Conservation (phyloP, 2,329 filamentous ascomycete genomes). For the Plenodomus lindquistii region DNA sequence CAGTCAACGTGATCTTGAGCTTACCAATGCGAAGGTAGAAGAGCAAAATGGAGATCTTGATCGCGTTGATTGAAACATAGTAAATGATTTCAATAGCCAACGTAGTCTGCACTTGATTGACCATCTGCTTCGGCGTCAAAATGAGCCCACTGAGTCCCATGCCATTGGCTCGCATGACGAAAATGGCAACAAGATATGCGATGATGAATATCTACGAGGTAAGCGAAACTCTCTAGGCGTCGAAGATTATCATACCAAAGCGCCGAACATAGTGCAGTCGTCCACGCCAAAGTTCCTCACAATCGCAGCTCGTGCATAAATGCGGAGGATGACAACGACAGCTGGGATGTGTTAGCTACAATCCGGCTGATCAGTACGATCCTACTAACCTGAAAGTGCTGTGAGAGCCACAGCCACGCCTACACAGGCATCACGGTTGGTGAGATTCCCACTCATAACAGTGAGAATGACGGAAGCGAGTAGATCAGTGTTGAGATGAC, state of each 20-base stretch:
- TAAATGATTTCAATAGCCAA: conserved; percentile 40
- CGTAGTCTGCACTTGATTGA: conserved; percentile 22
- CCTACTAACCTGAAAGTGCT: conserved; percentile 18
- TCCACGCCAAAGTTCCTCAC: conserved; percentile 34
- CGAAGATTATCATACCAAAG: conserved; percentile 22
- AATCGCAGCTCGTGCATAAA: conserved; percentile 22
- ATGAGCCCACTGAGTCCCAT: conserved; percentile 28
- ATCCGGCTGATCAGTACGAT: not conserved
- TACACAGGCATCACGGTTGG: conserved; percentile 21
- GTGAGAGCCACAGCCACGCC: conserved; percentile 28
- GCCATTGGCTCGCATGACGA: conserved; percentile 23
- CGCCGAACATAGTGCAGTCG: conserved; percentile 33
- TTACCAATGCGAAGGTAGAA: conserved; percentile 43
- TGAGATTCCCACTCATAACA: conserved; percentile 1
- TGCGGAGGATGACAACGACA: conserved; percentile 28
- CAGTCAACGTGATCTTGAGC: not conserved
- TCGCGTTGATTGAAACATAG: conserved; percentile 28
- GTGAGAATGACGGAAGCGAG: not conserved
- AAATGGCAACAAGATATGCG: conserved; percentile 29
- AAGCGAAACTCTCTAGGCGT: not conserved
- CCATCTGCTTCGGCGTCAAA: conserved; percentile 24
- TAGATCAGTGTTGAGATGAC: not conserved
- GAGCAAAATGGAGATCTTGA: conserved; percentile 42
- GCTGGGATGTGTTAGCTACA: conserved; percentile 16
- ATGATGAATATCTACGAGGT: conserved; percentile 5